Evolutionary conservation across 164 flowering plant species (phyloP), one percentile per base, ranked within the genome.

Genomic region (Magnolia officinalis): DNA sequence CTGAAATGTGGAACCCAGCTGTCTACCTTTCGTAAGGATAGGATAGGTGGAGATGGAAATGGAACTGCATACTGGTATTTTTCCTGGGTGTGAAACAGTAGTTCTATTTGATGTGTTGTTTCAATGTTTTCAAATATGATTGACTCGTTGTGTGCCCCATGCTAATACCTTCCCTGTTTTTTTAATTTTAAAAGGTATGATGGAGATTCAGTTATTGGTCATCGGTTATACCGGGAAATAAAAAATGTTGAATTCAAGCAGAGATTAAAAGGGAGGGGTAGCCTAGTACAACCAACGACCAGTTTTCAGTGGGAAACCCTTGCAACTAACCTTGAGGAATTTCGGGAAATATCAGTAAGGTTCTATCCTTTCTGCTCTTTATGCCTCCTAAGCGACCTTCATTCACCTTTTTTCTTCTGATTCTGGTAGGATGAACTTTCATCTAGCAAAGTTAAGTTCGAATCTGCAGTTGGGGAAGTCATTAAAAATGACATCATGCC

Each of bases 241-340:
- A 80, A 55, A 0, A 78, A 72, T 21, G 77, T 67, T 78, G 80
- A 84, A 51, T n/a, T 75, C 63, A 81, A 51, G 71, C 74, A 75
- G 19, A 87, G 78, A 66, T 14, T 24, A 21, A 88, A 80, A 76
- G 83, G 80, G 37, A 86, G 81, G 71, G 81, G 80, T 23, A 72
- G 79, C 77, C 29, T 74, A 72, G 51, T 52, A 64, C 50, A 68
- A 45, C 80, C 87, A 61, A 45, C 67, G 2, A 71, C 65, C 26
- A 78, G 21, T 74, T 80, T 37, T 58, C 82, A 84, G 51, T 95
- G 98, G 98, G 90, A 95, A 85, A 93, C 97, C 71, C 83, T 93
- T 73, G 97, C 98, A 31, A 91, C 98, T 20, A 89, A 90, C 81
- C 89, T 93, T 61, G 91, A 90, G 70, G 98, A 92, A 79, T 93